Conservation (phyloP, 768 basidiomycete species). For the Mrakia gelida region DNA sequence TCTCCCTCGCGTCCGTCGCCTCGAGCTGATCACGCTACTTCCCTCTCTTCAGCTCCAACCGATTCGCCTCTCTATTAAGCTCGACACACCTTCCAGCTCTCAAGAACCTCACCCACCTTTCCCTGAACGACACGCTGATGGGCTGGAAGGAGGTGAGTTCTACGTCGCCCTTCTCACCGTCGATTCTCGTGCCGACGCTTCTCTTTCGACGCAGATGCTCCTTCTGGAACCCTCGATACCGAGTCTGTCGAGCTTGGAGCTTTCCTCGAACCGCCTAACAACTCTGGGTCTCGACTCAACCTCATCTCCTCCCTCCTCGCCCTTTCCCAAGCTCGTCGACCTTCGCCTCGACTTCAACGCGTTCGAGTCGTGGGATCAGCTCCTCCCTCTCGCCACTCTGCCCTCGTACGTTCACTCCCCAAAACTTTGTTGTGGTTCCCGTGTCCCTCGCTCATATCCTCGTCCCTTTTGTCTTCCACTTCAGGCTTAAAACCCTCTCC, state of each 20-base stretch:
- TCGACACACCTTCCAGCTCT: background rate
- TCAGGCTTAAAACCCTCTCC: slow-evolving; percentile 14
- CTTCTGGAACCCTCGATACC: slow-evolving; percentile 19
- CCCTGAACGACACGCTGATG: slow-evolving; percentile 35
- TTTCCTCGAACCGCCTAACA: slow-evolving; percentile 18
- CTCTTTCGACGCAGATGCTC: background rate
- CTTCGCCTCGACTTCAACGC: slow-evolving; percentile 30
- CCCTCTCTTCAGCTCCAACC: slow-evolving; percentile 8
- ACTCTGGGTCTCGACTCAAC: background rate
- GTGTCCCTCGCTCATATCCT: background rate
- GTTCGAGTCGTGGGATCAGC: slow-evolving; percentile 19
- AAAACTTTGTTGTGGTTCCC: background rate
- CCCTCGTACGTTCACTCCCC: slow-evolving; percentile 7
- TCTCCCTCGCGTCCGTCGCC: background rate
- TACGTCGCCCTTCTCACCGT: background rate
- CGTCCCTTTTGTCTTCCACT: background rate
- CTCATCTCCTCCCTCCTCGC: background rate
- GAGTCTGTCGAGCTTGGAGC: background rate
- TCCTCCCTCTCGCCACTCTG: background rate
- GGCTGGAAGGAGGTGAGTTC: slow-evolving; percentile 39
- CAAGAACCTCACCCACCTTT: background rate
- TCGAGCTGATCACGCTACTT: slow-evolving; percentile 32
- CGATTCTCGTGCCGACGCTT: background rate
- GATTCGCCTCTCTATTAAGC: slow-evolving; percentile 1
- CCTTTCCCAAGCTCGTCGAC: slow-evolving; percentile 11